These are phyloP conservation scores for Plantago elongata DNA, from an alignment of 257 asterid genomes.

Conservation along the genomic window DNA sequence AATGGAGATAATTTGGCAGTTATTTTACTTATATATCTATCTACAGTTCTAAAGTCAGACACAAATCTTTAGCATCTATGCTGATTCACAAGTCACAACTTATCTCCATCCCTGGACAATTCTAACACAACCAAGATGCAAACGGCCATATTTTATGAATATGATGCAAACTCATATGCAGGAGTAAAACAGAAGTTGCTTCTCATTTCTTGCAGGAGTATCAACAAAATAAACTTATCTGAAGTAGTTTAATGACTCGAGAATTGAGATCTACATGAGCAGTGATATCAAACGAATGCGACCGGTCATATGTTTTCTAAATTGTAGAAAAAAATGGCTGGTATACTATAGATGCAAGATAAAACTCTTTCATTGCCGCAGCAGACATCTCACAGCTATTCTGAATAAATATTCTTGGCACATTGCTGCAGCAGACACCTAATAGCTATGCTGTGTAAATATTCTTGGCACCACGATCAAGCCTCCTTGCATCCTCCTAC, in stretches of 20 bases:
- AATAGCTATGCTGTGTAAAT: constrained; percentile 41
- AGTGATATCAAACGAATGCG: not conserved
- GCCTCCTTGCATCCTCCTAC: constrained; percentile 75
- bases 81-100: too few species aligned
- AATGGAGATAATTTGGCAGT: not conserved
- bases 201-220: not conserved
- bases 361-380: not conserved
- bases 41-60: too few species aligned
- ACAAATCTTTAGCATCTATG: too few species aligned
- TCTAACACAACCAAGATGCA: not conserved
- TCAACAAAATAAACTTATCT: not conserved
- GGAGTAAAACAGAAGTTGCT: not conserved
- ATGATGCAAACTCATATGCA: not conserved
- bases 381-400: too few species aligned
- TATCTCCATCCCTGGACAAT: not conserved
- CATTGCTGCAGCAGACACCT: too few species aligned
- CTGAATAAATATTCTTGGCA: too few species aligned
- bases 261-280: not conserved
- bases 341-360: too few species aligned
- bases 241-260: constrained; percentile 1
- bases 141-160: not conserved
- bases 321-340: not conserved
- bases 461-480: constrained; percentile 60
- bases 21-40: too few species aligned
- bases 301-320: not conserved